A percentile compares a stretch with the other conserved stretches of the same genome.
These are phyloP conservation scores for Apiotrichum gamsii DNA, from an alignment of 1,284 basidiomycete genomes.

Conservation along the genomic window DNA sequence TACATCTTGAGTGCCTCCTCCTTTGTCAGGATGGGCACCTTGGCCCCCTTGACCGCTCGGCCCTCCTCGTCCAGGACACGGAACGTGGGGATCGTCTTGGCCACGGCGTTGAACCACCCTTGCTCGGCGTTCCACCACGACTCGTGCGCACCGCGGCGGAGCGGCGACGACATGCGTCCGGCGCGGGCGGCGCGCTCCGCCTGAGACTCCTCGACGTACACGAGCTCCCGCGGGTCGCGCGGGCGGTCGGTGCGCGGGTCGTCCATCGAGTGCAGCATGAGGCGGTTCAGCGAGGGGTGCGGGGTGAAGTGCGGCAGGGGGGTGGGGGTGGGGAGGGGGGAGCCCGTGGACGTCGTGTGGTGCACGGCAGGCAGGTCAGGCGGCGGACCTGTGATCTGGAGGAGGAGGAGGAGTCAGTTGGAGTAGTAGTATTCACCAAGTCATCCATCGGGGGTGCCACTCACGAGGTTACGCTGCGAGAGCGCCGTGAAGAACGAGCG, in stretches of 20 bases:
- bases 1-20: conserved; percentile 68
- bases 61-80: conserved; percentile 73
- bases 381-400: conserved; percentile 43
- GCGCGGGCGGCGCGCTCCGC: conserved; percentile 31
- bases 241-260: conserved; percentile 15
- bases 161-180: conserved; percentile 31
- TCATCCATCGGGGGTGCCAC: neutral
- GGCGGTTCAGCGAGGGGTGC: conserved; percentile 17
- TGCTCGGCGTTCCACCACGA: conserved; percentile 44
- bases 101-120: conserved; percentile 45
- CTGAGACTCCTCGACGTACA: conserved; percentile 36
- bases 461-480: conserved; percentile 8
- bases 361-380: conserved; percentile 27
- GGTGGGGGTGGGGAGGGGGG: conserved; percentile 31
- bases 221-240: conserved; percentile 16
- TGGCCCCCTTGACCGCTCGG: conserved; percentile 62
- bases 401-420: neutral
- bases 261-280: conserved; percentile 18
- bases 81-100: conserved; percentile 61
- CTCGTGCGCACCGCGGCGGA: conserved; percentile 43
- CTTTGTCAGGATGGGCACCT: conserved; percentile 66
- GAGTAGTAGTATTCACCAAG: neutral
- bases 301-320: conserved; percentile 32
- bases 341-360: conserved; percentile 21
- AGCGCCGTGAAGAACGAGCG: conserved; percentile 1